Conservation (phyloP, 306 rosid genomes). For the Senna tora region DNA sequence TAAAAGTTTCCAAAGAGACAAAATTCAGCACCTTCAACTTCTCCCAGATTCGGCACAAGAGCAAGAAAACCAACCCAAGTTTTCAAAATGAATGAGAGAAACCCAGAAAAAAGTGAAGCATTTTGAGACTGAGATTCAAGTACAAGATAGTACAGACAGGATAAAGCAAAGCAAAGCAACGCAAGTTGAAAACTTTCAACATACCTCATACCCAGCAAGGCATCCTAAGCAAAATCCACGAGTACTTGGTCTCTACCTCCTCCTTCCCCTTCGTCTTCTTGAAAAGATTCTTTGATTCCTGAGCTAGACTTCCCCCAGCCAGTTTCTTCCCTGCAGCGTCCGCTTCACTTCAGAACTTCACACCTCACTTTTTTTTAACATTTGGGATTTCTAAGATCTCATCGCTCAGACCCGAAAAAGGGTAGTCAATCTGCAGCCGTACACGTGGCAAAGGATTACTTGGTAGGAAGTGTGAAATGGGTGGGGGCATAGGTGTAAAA, state of each 20-base stretch:
- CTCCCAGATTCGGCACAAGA: slow-evolving; percentile 23
- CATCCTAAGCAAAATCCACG: slow-evolving; percentile 55
- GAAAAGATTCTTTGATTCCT: slow-evolving; percentile 61
- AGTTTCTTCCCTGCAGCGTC: slow-evolving; percentile 34
- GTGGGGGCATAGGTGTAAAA: background rate
- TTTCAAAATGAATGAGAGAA: slow-evolving; percentile 30
- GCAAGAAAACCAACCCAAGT: background rate
- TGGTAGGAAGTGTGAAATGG: background rate
- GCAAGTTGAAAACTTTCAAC: slow-evolving; percentile 43
- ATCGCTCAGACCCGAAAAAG: background rate
- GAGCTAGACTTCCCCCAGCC: slow-evolving; percentile 34
- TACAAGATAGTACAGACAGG: slow-evolving; percentile 31
- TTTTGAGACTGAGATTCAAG: slow-evolving; percentile 63
- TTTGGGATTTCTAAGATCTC: slow-evolving; percentile 26
- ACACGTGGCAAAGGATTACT: slow-evolving; percentile 22
- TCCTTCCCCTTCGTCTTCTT: slow-evolving; percentile 30
- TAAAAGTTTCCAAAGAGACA: slow-evolving; percentile 16
- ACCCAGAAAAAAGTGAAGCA: slow-evolving; percentile 44
- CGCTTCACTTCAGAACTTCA: slow-evolving; percentile 38
- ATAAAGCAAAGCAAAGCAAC: slow-evolving; percentile 32
- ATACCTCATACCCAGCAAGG: slow-evolving; percentile 51
- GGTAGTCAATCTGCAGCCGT: background rate
- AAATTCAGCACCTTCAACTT: slow-evolving; percentile 22
- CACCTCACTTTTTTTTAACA: slow-evolving; percentile 38
- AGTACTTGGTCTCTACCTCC: slow-evolving; percentile 36